Evolutionary conservation across 192 early-diverging fungal species (phyloP).

Genomic region (Coemansia sp.): DNA sequence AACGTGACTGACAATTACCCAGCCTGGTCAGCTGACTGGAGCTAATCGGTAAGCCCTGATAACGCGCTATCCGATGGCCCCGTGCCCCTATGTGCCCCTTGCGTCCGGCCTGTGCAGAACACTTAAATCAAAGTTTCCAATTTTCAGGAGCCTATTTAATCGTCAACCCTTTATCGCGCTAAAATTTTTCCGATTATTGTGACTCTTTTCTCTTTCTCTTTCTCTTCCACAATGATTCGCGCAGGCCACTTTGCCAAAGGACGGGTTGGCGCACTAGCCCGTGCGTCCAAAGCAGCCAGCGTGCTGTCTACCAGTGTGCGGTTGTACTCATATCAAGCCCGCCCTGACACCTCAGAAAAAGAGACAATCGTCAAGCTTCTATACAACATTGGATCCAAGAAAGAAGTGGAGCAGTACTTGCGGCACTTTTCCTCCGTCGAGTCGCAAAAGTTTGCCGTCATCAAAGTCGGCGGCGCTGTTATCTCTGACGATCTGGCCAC

Average conservation of each 20-base stretch:
- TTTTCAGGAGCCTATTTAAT: neutral
- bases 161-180: neutral
- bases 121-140: neutral
- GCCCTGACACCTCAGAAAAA: constrained; percentile 57
- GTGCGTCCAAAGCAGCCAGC: neutral
- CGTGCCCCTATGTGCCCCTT: constrained; percentile 1
- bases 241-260: constrained; percentile 37
- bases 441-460: constrained; percentile 99
- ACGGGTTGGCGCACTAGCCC: neutral
- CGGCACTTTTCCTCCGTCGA: constrained; percentile 95
- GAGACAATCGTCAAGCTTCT: constrained; percentile 85
- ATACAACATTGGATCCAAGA: constrained; percentile 98
- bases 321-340: constrained; percentile 30
- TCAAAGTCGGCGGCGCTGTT: constrained; percentile 98
- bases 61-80: neutral
- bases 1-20: neutral
- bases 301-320: constrained; percentile 4
- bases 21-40: neutral
- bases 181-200: constrained; percentile 6
- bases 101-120: neutral
- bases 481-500: constrained; percentile 94
- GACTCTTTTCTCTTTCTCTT: constrained; percentile 8
- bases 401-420: constrained; percentile 98
- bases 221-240: constrained; percentile 31
- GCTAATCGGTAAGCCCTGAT: neutral